Evolutionary conservation across 73 alveolate genomes (phyloP).

Genomic region (Vitrella brassicaformis): DNA sequence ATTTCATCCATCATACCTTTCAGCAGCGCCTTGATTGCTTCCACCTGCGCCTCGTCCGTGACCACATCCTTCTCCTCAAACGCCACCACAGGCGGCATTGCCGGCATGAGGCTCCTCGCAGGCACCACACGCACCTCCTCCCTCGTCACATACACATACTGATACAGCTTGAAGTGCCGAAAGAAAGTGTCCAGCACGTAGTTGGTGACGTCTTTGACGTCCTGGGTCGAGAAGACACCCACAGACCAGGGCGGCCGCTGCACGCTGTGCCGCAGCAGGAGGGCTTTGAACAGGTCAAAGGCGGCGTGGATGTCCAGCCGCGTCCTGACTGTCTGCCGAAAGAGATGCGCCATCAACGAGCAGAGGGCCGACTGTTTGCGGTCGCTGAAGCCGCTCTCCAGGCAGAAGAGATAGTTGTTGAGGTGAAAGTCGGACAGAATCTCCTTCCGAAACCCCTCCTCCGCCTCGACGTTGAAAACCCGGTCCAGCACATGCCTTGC

Average conservation of each 20-base stretch:
- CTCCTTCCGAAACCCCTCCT: slow-evolving; percentile 2
- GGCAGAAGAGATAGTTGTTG: slow-evolving; percentile 42
- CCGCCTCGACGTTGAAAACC: too few relatives aligned
- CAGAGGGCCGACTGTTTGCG: slow-evolving; percentile 40
- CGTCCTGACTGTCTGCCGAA: slow-evolving; percentile 9
- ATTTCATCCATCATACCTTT: too few relatives aligned
- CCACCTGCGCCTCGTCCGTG: too few relatives aligned
- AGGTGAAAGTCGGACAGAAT: slow-evolving; percentile 40
- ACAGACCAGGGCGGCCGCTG: slow-evolving; percentile 53
- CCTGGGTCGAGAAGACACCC: slow-evolving; percentile 43
- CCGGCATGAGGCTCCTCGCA: too few relatives aligned
- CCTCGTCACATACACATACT: slow-evolving; percentile 6
- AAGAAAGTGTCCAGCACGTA: slow-evolving; percentile 42
- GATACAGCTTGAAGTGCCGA: slow-evolving; percentile 35
- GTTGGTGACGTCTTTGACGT: slow-evolving; percentile 41
- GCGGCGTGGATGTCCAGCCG: slow-evolving; percentile 19
- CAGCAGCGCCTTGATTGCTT: too few relatives aligned
- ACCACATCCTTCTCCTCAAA: too few relatives aligned
- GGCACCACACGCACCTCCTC: too few relatives aligned
- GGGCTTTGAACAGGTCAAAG: slow-evolving; percentile 29
- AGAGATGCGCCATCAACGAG: slow-evolving; percentile 28
- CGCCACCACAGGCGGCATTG: too few relatives aligned
- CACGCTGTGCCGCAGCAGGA: slow-evolving; percentile 45
- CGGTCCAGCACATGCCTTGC: too few relatives aligned
- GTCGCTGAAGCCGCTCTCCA: slow-evolving; percentile 22